These are phyloP conservation scores for Monosporascus ibericus DNA, from an alignment of 2,329 filamentous ascomycete species.

Conservation along the genomic window DNA sequence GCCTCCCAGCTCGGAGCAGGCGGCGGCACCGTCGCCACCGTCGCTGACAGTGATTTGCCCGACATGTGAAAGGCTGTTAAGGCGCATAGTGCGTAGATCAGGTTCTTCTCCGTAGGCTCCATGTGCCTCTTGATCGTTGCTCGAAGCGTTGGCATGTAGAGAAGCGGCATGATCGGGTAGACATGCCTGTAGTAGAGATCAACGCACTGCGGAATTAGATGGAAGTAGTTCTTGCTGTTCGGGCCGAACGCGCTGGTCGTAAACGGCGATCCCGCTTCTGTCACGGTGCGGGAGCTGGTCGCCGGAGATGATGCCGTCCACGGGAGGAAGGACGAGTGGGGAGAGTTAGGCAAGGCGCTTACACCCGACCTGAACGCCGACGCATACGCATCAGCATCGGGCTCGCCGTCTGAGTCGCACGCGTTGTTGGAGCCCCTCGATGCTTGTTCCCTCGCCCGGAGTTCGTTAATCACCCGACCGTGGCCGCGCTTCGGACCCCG, in stretches of 20 bases:
- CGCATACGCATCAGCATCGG: neutral
- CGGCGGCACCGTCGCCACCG: neutral
- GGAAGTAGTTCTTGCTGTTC: conserved; percentile 35
- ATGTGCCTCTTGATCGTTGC: conserved; percentile 39
- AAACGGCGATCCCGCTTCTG: conserved; percentile 32
- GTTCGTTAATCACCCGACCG: conserved; percentile 57
- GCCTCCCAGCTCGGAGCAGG: conserved; percentile 36
- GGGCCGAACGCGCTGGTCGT: conserved; percentile 38
- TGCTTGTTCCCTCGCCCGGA: conserved; percentile 44
- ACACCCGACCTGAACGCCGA: neutral
- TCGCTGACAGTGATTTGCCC: conserved; percentile 31
- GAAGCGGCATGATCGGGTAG: conserved; percentile 58
- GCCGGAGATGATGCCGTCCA: conserved; percentile 11
- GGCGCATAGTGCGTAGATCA: conserved; percentile 52
- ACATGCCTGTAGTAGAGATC: conserved; percentile 57
- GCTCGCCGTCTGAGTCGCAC: conserved; percentile 3
- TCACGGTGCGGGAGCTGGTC: conserved; percentile 23
- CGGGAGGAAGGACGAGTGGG: neutral
- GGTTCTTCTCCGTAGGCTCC: conserved; percentile 33
- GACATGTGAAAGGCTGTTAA: conserved; percentile 46
- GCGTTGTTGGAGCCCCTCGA: conserved; percentile 12
- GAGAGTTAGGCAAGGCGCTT: neutral
- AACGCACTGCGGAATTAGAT: conserved; percentile 47
- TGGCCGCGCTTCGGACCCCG: conserved; percentile 57
- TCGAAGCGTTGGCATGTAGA: conserved; percentile 50